Evolutionary conservation across 2,329 filamentous ascomycete genomes (phyloP).

Genomic region (Curvularia sp.): DNA sequence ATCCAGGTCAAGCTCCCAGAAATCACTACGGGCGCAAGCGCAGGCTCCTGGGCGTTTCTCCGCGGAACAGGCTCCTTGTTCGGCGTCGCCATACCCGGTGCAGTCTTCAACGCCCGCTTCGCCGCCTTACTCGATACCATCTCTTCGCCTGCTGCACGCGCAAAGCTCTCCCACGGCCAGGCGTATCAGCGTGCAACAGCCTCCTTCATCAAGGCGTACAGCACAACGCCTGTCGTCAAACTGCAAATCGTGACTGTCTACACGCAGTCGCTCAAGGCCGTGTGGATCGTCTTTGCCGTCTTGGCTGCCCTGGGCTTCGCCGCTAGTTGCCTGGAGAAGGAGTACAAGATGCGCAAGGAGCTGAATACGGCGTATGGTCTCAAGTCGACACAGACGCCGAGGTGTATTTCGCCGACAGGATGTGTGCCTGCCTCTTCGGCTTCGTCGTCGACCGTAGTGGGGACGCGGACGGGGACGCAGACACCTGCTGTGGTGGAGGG

Average conservation of each 20-base stretch:
- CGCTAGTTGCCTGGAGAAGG: conserved; percentile 46
- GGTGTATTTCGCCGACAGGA: background rate
- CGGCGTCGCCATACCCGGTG: conserved; percentile 40
- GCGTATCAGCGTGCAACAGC: conserved; percentile 40
- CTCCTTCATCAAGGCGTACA: conserved; percentile 31
- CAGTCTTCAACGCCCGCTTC: conserved; percentile 42
- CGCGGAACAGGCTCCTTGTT: conserved; percentile 40
- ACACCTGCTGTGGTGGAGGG: background rate
- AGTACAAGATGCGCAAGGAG: conserved; percentile 49
- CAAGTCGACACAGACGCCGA: conserved; percentile 27
- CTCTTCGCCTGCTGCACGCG: conserved; percentile 9
- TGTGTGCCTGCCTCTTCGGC: background rate
- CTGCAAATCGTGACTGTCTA: conserved; percentile 48
- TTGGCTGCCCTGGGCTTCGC: conserved; percentile 46
- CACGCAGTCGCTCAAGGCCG: conserved; percentile 43
- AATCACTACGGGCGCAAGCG: conserved; percentile 26
- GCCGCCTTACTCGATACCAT: conserved; percentile 21
- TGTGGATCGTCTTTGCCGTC: conserved; percentile 50
- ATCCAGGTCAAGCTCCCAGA: conserved; percentile 41
- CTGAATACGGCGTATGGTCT: conserved; percentile 54
- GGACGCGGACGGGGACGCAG: background rate
- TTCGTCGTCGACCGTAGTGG: background rate
- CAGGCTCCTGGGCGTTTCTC: conserved; percentile 42
- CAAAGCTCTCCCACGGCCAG: conserved; percentile 27
- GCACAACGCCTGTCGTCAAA: conserved; percentile 5